These are phyloP conservation scores for Mrakia frigida DNA, from an alignment of 768 basidiomycete species.

Conservation along the genomic window DNA sequence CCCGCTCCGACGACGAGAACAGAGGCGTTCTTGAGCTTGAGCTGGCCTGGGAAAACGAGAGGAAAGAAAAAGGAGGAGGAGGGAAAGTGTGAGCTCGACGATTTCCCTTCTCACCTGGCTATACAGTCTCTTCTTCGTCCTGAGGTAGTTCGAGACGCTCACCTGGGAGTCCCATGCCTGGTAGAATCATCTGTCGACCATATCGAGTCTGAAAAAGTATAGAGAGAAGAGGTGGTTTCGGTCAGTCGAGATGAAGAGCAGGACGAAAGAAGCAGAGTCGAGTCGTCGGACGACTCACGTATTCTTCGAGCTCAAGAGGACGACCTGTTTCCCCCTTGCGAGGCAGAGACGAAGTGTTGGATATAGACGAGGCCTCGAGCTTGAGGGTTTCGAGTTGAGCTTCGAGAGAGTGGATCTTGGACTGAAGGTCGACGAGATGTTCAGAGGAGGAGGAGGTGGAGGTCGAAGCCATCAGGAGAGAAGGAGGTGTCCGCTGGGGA, in stretches of 20 bases:
- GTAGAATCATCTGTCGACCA: slow-evolving; percentile 93
- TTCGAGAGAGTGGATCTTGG: slow-evolving; percentile 18
- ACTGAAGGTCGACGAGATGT: background rate
- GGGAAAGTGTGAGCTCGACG: background rate
- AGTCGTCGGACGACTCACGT: slow-evolving; percentile 16
- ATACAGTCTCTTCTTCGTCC: too few relatives aligned
- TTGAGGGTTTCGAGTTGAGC: slow-evolving; percentile 19
- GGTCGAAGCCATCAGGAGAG: background rate
- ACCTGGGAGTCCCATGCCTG: slow-evolving; percentile 83
- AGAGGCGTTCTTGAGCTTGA: slow-evolving; percentile 67
- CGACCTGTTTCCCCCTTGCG: slow-evolving; percentile 10
- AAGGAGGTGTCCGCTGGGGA: background rate
- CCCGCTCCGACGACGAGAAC: slow-evolving; percentile 90
- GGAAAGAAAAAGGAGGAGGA: slow-evolving; percentile 1
- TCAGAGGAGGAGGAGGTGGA: background rate
- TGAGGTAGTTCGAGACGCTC: too few relatives aligned
- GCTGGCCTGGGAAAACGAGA: slow-evolving; percentile 58
- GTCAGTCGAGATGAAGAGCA: background rate
- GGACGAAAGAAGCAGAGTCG: background rate
- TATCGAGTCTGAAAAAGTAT: slow-evolving; percentile 53
- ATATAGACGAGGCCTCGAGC: background rate
- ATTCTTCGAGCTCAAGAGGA: slow-evolving; percentile 30
- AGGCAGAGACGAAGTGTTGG: background rate
- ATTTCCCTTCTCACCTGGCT: background rate
- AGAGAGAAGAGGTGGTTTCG: background rate